These are phyloP conservation scores for Metarhizium anisopliae DNA, from an alignment of 2,329 filamentous ascomycete species.

Conservation along the genomic window DNA sequence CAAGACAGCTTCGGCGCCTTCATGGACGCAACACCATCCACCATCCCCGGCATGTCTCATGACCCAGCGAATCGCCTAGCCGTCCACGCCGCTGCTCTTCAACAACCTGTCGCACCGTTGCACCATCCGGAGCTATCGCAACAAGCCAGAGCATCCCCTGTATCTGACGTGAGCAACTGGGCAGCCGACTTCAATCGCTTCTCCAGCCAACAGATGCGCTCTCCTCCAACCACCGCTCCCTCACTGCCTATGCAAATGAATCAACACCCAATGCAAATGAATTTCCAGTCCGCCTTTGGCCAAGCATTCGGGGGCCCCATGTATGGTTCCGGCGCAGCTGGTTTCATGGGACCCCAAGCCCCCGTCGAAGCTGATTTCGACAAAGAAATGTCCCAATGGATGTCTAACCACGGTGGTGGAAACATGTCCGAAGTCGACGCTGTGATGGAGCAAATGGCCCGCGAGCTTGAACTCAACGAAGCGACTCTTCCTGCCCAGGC, in stretches of 20 bases:
- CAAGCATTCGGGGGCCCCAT: slow-evolving; percentile 18
- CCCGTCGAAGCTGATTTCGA: slow-evolving; percentile 27
- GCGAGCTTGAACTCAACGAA: slow-evolving; percentile 29
- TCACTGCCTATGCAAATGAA: slow-evolving; percentile 15
- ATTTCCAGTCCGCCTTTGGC: slow-evolving; percentile 22
- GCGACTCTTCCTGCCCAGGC: slow-evolving; percentile 15
- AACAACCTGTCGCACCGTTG: slow-evolving; percentile 5
- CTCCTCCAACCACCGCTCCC: slow-evolving; percentile 7
- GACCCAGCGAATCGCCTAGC: slow-evolving; percentile 26
- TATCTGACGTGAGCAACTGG: slow-evolving; percentile 21
- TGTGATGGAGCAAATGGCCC: slow-evolving; percentile 33
- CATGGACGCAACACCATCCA: slow-evolving; percentile 19
- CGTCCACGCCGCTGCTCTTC: slow-evolving; percentile 23
- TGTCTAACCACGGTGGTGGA: slow-evolving; percentile 23
- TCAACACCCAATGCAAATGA: slow-evolving; percentile 13
- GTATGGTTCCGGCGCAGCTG: slow-evolving; percentile 17
- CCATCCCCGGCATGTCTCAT: slow-evolving; percentile 19
- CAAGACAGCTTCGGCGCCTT: slow-evolving; percentile 27
- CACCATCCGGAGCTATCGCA: slow-evolving; percentile 12
- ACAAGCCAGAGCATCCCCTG: slow-evolving; percentile 15
- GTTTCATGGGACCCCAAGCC: slow-evolving; percentile 14
- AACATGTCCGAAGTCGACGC: slow-evolving; percentile 31
- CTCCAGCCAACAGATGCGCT: slow-evolving; percentile 16
- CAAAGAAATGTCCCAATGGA: slow-evolving; percentile 32
- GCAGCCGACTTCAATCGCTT: slow-evolving; percentile 28